phyloP scores from a whole-genome alignment of 2,329 filamentous ascomycete species.

The Tolypocladium cylindrosporum region DNA sequence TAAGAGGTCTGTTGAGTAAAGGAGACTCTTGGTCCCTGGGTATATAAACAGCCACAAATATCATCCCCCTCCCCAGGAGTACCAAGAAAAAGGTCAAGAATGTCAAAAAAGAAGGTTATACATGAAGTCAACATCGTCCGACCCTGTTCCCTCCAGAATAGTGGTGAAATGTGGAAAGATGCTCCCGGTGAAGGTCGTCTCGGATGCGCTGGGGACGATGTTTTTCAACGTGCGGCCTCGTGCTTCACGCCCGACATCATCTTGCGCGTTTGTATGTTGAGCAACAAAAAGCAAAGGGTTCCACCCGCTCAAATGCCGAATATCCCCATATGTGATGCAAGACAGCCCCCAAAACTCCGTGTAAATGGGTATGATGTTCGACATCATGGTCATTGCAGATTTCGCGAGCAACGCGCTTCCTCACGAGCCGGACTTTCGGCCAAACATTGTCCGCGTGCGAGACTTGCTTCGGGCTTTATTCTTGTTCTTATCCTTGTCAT shows the following conservation, averaged over 20 bases:
- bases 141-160: not conserved
- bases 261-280: not conserved
- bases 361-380: slow-evolving; percentile 19
- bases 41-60: slow-evolving; percentile 5
- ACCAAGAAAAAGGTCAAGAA: not conserved
- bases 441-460: slow-evolving; percentile 64
- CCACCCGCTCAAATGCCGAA: slow-evolving; percentile 9
- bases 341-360: slow-evolving; percentile 19
- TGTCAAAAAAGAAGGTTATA: not conserved
- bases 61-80: not conserved
- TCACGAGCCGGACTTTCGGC: slow-evolving; percentile 25
- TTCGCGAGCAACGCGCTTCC: not conserved
- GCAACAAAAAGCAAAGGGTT: slow-evolving; percentile 5
- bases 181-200: not conserved
- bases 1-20: not conserved
- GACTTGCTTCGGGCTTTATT: slow-evolving; percentile 70
- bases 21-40: not conserved
- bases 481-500: slow-evolving; percentile 33
- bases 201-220: not conserved
- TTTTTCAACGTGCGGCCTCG: not conserved
- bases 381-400: slow-evolving; percentile 19
- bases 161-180: not conserved
- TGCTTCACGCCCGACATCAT: not conserved
- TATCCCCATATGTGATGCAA: slow-evolving; percentile 6
- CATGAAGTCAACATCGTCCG: slow-evolving; percentile 1